Conservation (phyloP, 495 filamentous ascomycete species). For the Penicillium steckii region DNA sequence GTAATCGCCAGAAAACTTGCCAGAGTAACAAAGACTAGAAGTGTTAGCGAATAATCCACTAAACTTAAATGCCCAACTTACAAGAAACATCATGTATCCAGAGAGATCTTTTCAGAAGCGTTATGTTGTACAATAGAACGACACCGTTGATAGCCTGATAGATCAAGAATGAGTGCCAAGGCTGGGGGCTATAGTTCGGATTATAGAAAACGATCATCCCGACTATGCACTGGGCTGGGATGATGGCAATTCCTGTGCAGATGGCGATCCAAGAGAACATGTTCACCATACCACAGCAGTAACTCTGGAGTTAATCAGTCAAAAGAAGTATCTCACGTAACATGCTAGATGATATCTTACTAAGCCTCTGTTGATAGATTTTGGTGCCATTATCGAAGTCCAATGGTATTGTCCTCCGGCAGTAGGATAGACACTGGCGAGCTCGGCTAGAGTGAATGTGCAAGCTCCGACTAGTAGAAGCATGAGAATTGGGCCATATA, state of each 20-base stretch:
- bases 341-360: neutral
- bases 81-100: slow-evolving; percentile 30
- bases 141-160: slow-evolving; percentile 33
- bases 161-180: slow-evolving; percentile 38
- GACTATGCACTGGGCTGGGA: slow-evolving; percentile 20
- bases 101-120: slow-evolving; percentile 17
- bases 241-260: slow-evolving; percentile 20
- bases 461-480: slow-evolving; percentile 23
- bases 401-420: slow-evolving; percentile 50
- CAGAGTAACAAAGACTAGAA: slow-evolving; percentile 15
- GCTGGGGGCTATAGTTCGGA: slow-evolving; percentile 15
- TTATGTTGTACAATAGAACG: slow-evolving; percentile 24
- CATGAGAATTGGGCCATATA: slow-evolving; percentile 26
- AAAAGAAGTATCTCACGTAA: neutral
- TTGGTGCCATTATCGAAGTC: slow-evolving; percentile 28
- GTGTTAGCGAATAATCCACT: neutral
- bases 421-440: slow-evolving; percentile 51
- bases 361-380: neutral
- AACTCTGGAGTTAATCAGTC: slow-evolving; percentile 12
- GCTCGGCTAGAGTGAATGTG: slow-evolving; percentile 45
- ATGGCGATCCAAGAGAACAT: slow-evolving; percentile 26
- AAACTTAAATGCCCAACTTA: slow-evolving; percentile 8
- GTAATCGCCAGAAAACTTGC: slow-evolving; percentile 17
- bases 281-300: slow-evolving; percentile 26
- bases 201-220: slow-evolving; percentile 23